Evolutionary conservation across 208 protist species (phyloP).

Genomic region (Wallacemonas rigidus): DNA sequence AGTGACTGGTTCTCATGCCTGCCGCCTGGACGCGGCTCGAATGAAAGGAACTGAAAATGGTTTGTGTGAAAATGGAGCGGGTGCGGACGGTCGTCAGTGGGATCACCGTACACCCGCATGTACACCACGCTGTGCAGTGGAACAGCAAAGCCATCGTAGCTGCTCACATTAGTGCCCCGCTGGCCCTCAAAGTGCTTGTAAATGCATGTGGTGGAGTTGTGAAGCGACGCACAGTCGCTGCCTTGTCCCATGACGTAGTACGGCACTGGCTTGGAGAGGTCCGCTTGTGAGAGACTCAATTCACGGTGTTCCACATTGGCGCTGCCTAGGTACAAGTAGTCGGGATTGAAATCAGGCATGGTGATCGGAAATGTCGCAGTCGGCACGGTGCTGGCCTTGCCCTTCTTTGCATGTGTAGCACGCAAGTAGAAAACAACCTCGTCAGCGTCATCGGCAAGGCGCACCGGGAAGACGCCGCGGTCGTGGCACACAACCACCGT

Average conservation of each 20-base stretch:
- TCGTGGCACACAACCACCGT: slow-evolving; percentile 54
- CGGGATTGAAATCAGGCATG: slow-evolving; percentile 36
- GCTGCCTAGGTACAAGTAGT: slow-evolving; percentile 48
- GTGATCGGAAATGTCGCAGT: slow-evolving; percentile 42
- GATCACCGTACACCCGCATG: slow-evolving; percentile 72
- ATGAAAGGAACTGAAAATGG: slow-evolving; percentile 81
- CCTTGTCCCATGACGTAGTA: slow-evolving; percentile 82
- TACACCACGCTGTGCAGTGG: slow-evolving; percentile 62
- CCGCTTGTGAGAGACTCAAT: slow-evolving; percentile 72
- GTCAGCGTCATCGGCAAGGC: slow-evolving; percentile 27
- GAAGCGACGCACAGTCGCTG: slow-evolving; percentile 57
- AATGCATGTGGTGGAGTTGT: slow-evolving; percentile 57
- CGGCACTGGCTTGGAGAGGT: slow-evolving; percentile 30
- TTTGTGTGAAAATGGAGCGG: slow-evolving; percentile 89
- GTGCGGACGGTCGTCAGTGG: slow-evolving; percentile 67
- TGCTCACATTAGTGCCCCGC: slow-evolving; percentile 23
- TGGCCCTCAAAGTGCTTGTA: slow-evolving; percentile 73
- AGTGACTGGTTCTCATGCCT: slow-evolving; percentile 75
- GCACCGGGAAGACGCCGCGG: slow-evolving; percentile 46
- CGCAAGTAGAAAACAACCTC: slow-evolving; percentile 61
- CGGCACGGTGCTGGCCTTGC: not conserved
- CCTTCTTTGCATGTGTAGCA: slow-evolving; percentile 20
- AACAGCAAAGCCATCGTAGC: slow-evolving; percentile 73
- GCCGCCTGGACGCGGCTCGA: slow-evolving; percentile 67
- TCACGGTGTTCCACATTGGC: slow-evolving; percentile 31